Percentiles rank a stretch among this genome's conserved stretches.
Evolutionary conservation across 23 red algal genomes (phyloP).

Genomic region (Agarophyton chilense): DNA sequence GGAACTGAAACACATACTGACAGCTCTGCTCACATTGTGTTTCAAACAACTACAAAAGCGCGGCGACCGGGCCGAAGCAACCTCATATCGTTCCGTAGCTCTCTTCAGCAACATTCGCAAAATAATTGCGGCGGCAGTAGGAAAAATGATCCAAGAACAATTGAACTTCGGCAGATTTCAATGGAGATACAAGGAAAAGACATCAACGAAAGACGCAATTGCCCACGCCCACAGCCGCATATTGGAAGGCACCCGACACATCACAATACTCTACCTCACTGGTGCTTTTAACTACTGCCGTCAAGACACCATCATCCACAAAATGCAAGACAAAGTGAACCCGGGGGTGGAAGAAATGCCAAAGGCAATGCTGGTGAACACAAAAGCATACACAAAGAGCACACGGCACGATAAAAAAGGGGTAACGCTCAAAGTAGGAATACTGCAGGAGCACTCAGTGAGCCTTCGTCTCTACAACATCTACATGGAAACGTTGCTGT

Average conservation of each 20-base stretch:
- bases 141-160: background rate
- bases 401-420: background rate
- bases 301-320: background rate
- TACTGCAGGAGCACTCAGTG: background rate
- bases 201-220: background rate
- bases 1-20: background rate
- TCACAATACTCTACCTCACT: conserved; percentile 4
- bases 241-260: background rate
- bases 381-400: background rate
- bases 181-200: background rate
- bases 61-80: background rate
- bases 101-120: conserved; percentile 5
- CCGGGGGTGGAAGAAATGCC: background rate
- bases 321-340: background rate
- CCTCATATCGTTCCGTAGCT: background rate
- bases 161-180: conserved; percentile 2
- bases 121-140: background rate
- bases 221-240: background rate
- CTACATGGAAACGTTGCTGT: conserved; percentile 9
- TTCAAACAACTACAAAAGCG: conserved; percentile 8
- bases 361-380: background rate
- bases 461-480: conserved; percentile 6
- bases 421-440: background rate
- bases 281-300: background rate
- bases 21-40: background rate